Base-by-base conservation (phyloP, 768 basidiomycete species). In the Mycena galopus region DNA sequence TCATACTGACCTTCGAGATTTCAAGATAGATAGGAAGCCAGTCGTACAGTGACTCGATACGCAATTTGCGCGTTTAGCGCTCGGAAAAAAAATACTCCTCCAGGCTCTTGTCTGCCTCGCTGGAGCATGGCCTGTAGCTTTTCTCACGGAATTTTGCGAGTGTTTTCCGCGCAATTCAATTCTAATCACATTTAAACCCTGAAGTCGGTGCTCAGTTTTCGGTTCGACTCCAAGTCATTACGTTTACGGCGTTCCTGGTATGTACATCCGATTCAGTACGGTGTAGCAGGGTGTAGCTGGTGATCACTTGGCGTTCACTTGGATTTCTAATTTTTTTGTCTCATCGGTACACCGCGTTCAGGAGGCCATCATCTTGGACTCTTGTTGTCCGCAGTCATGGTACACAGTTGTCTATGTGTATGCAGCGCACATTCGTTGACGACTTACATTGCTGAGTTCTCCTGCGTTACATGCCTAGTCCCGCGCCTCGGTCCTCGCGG, bases 221-320 rank as follows among this genome's bases (percentile, higher is more conserved):
- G 37, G 59, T 39, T 60, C 42, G 37, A 60, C 59, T 60, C 59
- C 16, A 60, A 60, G 23, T 60, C 44, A 42, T 44, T 62, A 50
- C 44, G 61, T 35, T 44, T 62, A 50, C 44, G 61, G 44, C 44
- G 59, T 60, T 60, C 59, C 59, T 60, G 59, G 59, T 60, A 60
- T n/a, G n/a, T n/a, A n/a, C 61, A 62, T 62, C 44, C 61, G 61
- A 44, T 62, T 29, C 50, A 50, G 61, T 42, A 62, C n/a, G 61
- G 61, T 62, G 42, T 62, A 50, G 61, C 61, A 62, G n/a, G 61
- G 61, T 62, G 42, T 62, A 62, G 61, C 44, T 62, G 61, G 61
- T 29, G 61, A 62, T 62, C 61, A 62, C 61, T 42, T 60, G 37
- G 59, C 59, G 59, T 60, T 60, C 59, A 60, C 42, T 60, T 60